These are phyloP conservation scores for Funneliformis mosseae DNA, from an alignment of 192 early-diverging fungal genomes.

Conservation along the genomic window DNA sequence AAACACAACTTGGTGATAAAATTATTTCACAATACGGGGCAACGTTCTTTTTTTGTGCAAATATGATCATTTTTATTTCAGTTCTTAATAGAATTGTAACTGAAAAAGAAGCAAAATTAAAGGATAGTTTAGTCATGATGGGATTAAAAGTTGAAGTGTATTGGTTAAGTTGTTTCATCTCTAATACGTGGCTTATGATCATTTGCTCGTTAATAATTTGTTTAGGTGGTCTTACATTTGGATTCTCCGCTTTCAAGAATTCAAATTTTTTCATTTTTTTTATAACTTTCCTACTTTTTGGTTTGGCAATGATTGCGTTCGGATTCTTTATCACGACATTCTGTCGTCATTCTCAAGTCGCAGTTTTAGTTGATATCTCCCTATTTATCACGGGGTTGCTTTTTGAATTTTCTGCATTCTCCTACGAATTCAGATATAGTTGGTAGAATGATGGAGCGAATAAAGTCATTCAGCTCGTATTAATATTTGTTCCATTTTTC, in stretches of 20 bases:
- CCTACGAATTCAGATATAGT: constrained; percentile 47
- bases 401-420: constrained; percentile 63
- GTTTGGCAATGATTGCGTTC: constrained; percentile 70
- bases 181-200: constrained; percentile 55
- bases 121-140: constrained; percentile 78
- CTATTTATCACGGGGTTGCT: constrained; percentile 78
- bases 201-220: constrained; percentile 62
- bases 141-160: constrained; percentile 69
- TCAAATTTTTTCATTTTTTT: constrained; percentile 58
- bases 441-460: constrained; percentile 50
- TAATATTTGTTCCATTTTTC: constrained; percentile 58
- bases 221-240: constrained; percentile 61
- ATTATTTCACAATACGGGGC: constrained; percentile 61
- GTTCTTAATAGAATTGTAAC: constrained; percentile 70
- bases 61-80: constrained; percentile 59
- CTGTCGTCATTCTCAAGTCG: constrained; percentile 60
- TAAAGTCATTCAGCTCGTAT: constrained; percentile 30
- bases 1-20: constrained; percentile 51
- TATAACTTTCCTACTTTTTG: constrained; percentile 74
- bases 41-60: constrained; percentile 60
- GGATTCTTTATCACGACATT: constrained; percentile 73
- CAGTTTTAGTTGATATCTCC: constrained; percentile 75
- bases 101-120: constrained; percentile 73
- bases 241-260: constrained; percentile 66
- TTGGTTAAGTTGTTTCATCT: constrained; percentile 68